Evolutionary conservation across 352 stramenopile species (phyloP), one percentile per base, ranked within the genome.

Genomic region (Pythium volutum): DNA sequence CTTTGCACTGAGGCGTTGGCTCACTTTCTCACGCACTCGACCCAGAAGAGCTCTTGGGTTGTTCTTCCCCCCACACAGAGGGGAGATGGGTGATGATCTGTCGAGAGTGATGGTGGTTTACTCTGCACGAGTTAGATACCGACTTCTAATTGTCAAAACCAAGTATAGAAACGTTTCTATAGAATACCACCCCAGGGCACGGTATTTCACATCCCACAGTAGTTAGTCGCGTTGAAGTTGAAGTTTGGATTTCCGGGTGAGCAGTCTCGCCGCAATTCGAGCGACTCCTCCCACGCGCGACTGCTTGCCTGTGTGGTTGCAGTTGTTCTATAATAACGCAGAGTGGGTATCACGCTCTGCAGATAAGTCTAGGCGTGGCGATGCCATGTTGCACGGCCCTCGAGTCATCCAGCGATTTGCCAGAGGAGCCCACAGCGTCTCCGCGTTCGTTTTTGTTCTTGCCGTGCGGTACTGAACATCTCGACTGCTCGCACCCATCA

Each of bases 91-190:
- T 2, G 14, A n/a, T n/a, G n/a, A n/a, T n/a, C n/a, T n/a, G 31
- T 18, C 33, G 22, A 58, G 51, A 58, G 51, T 58, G 51, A 34
- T 58, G 51, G 48, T 55, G 14, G 49, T 26, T 55, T 25, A 48
- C 33, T 43, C 11, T 31, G 18, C 34, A 15, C 3, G 3, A 11
- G 4, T 48, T 38, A 45, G 23, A 36, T 12, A 33, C 38, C 11
- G n/a, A 25, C 38, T 53, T 23, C 25, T 53, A 53, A 38, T 8
- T 15, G 43, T 29, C 18, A 50, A 31, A n/a, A 50, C 15, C 36
- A 22, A 9, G 3, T 43, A 15, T 7, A 36, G 36, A 43, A 18
- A 43, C 6, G 36, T 43, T 22, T 43, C 36, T 43, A 43, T 43
- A 43, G 18, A 43, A 2, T 38, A 38, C 7, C 14, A 4, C 10